Evolutionary conservation across 257 asterid genomes (phyloP), one percentile per base, ranked within the genome.

Genomic region (Thymus quinquecostatus): DNA sequence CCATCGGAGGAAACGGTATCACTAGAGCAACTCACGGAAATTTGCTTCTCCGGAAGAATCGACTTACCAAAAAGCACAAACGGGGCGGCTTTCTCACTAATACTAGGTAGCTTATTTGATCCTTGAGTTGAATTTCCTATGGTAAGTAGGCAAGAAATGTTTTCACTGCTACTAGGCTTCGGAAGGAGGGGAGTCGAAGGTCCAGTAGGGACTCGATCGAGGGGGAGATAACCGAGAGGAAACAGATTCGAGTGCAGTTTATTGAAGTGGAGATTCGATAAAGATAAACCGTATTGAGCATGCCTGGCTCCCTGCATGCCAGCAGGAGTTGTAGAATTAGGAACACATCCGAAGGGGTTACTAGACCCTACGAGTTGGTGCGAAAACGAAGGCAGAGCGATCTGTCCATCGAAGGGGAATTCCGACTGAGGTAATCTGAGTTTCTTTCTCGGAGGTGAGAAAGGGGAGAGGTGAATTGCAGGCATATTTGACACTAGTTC

Each of bases 221-320:
- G 80, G 5, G 79, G 84, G 30, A 70, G 75, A 71, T 80, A 78
- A 74, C 87, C 85, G 21, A 79, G 74, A 1, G 86, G 86, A 72
- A 81, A 82, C 56, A 36, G 6, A 36, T 36, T 36, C 41, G 41
- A 36, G 41, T 36, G 41, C 6, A 82, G 64, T 72, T 83, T 82
- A 73, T 77, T 85, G 76, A 80, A 66, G 55, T 86, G 93, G 75
- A 76, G 74, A 76, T 87, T 88, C 29, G 98, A 77, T 75, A 83
- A 71, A 5, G 97, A 78, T 68, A 88, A 70, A 76, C 89, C 91
- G 58, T 82, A 86, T 80, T 79, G 96, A 80, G 90, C 87, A 72
- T 92, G 98, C 98, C 98, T 93, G 98, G 98, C 98, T 89, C 89
- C 89, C 89, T 85, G 98, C 93, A 93, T 93, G 98, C 97, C 96